These are phyloP conservation scores for Alopecurus myosuroides DNA, from an alignment of 176 grass and related monocot species.

Conservation along the genomic window DNA sequence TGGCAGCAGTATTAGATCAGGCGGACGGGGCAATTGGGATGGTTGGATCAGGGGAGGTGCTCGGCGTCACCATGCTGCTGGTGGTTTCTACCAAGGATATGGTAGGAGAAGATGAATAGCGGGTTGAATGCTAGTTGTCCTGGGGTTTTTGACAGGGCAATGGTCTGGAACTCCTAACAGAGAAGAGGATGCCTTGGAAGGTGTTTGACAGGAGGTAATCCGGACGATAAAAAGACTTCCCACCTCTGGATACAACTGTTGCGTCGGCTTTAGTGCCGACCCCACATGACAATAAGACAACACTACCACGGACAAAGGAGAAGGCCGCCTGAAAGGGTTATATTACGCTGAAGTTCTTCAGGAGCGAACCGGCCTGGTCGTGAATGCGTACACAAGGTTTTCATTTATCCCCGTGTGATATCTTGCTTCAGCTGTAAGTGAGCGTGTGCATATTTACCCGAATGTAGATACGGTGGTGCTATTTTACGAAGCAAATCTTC, in stretches of 20 bases:
- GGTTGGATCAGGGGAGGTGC: slow-evolving; percentile 35
- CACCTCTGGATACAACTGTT: background rate
- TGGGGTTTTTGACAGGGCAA: slow-evolving; percentile 9
- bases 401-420: background rate
- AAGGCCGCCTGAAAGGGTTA: background rate
- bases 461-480: background rate
- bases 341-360: background rate
- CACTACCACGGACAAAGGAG: background rate
- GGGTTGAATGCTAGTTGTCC: background rate
- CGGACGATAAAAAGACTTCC: background rate
- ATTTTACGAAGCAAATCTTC: background rate
- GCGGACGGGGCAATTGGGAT: slow-evolving; percentile 68
- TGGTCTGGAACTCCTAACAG: background rate
- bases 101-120: slow-evolving; percentile 71
- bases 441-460: background rate
- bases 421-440: background rate
- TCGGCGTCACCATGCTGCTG: slow-evolving; percentile 50
- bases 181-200: background rate
- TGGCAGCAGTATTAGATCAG: slow-evolving; percentile 49
- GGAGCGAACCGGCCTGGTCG: background rate
- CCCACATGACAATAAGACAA: background rate
- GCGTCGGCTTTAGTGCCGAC: background rate
- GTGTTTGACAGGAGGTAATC: background rate
- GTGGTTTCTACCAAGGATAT: slow-evolving; percentile 85
- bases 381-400: slow-evolving; percentile 17